phyloP scores from a whole-genome alignment of 306 rosid species.

The Quercus ilex region DNA sequence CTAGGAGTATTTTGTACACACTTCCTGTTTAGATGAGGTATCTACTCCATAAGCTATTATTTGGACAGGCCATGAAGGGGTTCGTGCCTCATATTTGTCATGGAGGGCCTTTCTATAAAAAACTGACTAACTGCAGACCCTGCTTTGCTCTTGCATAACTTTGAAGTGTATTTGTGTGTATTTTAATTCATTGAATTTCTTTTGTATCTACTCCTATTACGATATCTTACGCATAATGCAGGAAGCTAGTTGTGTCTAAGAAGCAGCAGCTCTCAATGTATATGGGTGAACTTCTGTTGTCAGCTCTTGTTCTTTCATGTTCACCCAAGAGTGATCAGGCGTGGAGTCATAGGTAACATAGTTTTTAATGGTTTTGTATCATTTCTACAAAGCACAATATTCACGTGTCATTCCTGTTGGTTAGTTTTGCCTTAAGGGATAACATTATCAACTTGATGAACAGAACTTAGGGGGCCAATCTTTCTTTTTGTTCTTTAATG shows the following conservation, averaged over 20 bases:
- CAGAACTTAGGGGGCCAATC: background rate
- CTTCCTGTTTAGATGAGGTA: too few relatives aligned
- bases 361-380: background rate
- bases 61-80: background rate
- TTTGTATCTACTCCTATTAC: background rate
- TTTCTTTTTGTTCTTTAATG: background rate
- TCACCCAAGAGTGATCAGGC: conserved; percentile 88
- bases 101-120: background rate
- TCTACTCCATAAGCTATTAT: too few relatives aligned
- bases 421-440: background rate
- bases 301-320: conserved; percentile 72
- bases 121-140: background rate
- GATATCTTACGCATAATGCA: conserved; percentile 28
- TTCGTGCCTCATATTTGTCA: background rate
- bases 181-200: background rate
- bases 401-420: background rate
- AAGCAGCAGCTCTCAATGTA: conserved; percentile 33
- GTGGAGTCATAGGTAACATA: conserved; percentile 74
- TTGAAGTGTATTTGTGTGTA: background rate
- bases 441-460: conserved; percentile 2
- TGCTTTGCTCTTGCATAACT: background rate
- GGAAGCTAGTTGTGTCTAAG: conserved; percentile 57
- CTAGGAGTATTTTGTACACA: too few relatives aligned
- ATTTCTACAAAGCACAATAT: conserved; percentile 8
- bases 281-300: conserved; percentile 65